Conservation (phyloP, 768 basidiomycete genomes). For the Agrocybe praecox region DNA sequence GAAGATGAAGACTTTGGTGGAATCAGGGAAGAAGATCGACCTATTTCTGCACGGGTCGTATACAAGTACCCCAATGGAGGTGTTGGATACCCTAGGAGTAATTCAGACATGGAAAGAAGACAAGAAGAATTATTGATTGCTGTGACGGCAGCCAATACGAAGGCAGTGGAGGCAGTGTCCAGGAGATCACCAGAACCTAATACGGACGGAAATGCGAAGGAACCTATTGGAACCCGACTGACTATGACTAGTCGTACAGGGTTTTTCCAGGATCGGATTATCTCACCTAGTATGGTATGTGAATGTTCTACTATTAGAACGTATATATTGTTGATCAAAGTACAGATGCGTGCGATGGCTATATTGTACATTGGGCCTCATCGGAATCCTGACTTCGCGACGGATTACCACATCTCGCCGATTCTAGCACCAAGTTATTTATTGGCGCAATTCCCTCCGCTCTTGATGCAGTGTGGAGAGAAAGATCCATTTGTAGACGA, state of each 20-base stretch:
- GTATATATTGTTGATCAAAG: background rate
- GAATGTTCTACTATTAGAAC: background rate
- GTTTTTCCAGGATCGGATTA: slow-evolving; percentile 91
- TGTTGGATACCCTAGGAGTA: slow-evolving; percentile 30
- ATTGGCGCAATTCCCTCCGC: slow-evolving; percentile 91
- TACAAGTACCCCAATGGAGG: slow-evolving; percentile 46
- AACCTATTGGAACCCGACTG: slow-evolving; percentile 81
- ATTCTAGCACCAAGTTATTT: slow-evolving; percentile 84
- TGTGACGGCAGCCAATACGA: slow-evolving; percentile 50
- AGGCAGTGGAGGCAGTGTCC: slow-evolving; percentile 39
- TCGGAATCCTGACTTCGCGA: slow-evolving; percentile 90
- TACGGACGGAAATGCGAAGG: slow-evolving; percentile 38
- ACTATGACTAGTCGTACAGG: slow-evolving; percentile 96
- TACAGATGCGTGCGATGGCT: slow-evolving; percentile 98
- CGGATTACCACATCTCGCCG: slow-evolving; percentile 96
- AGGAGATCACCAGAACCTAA: slow-evolving; percentile 27
- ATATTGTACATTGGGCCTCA: slow-evolving; percentile 95
- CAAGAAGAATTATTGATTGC: slow-evolving; percentile 56
- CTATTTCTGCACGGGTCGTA: slow-evolving; percentile 74
- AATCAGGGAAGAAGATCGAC: slow-evolving; percentile 70
- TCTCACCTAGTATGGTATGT: slow-evolving; percentile 94
- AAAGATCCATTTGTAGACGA: slow-evolving; percentile 96
- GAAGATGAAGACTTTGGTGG: slow-evolving; percentile 49
- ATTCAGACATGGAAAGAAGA: slow-evolving; percentile 46
- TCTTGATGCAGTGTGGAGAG: slow-evolving; percentile 94